Base-by-base conservation (phyloP, 2,329 filamentous ascomycete genomes). In the Xylariaceae sp. region DNA sequence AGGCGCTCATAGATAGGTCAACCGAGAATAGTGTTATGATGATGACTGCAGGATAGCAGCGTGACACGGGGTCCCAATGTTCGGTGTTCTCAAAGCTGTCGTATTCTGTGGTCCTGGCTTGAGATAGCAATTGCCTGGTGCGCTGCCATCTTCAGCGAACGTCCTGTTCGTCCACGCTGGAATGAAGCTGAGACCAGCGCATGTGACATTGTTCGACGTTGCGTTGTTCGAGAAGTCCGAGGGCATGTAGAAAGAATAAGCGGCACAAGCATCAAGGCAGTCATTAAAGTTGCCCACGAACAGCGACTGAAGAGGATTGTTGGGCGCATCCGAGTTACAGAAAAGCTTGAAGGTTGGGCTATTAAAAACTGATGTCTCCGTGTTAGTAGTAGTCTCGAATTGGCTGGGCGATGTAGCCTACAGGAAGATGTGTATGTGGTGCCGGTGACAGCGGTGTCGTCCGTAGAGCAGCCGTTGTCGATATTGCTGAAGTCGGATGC, bases 231-330 rank as follows among this genome's bases (percentile, higher is more conserved):
- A 55, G 11, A 55, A 52, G 19, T 54, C 39, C 2, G 37, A 42
- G 7, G 62, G 50, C 3, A 56, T 50, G 41, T 64, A 67, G 7
- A 49, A 49, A 8, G 59, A 56, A 38, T 63, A 74, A 3, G 61
- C 60, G 8, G 67, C 66, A 54, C 71, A 74, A 9, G 69, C 68
- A 47, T 73, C 69, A 52, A 74, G 71, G 56, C 71, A 74, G 19
- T 63, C 62, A 52, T 64, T 54, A 35, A 73, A 69, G 49, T 64
- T 61, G 37, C 62, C 57, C 4, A 65, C 61, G 49, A 73, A 73
- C 7, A 74, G 53, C 0, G 64, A 64, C 41, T 64, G 54, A 3
- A 73, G 42, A 1, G 66, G 64, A 1, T 44, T 15, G 34, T 63
- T 62, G 3, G 62, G 55, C 3, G 69, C 59, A 45, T 74, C 65